Evolutionary conservation across 2,329 filamentous ascomycete species (phyloP), one percentile per base, ranked within the genome.

Genomic region (Xylariaceae sp.): DNA sequence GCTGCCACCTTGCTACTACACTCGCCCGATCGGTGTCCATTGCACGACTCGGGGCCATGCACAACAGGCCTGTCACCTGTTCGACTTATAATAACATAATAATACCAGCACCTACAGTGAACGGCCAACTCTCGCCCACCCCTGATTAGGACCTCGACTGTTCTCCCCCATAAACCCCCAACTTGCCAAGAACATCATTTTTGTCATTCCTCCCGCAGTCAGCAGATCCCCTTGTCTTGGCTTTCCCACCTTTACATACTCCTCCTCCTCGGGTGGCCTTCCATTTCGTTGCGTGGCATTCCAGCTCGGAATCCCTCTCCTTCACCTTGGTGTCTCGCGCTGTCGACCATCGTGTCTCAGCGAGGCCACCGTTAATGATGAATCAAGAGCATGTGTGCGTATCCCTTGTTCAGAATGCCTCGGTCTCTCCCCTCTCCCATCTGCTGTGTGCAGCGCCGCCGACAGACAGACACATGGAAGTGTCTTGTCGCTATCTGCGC

Each of bases 121-220:
- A n/a, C n/a, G n/a, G n/a, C n/a, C n/a, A n/a, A n/a, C n/a, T n/a
- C n/a, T n/a, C 22, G 22, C 22, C 6, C 22, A 26, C 22, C 22
- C 22, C 22, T 26, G 22, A 26, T 26, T 11, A 32, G 37, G 33
- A 43, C 28, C 43, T 55, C 35, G 39, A 36, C 45, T 52, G 46
- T 50, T 48, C 43, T 49, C 43, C 52, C 53, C 51, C 54, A 53
- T 54, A 48, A 50, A 49, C 55, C 55, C 55, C 55, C 50, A 58
- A 55, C 55, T 56, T 58, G 55, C 55, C 55, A 58, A 58, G 55
- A 58, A 57, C 55, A 57, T 44, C 53, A 51, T 55, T 58, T 55
- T 56, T 41, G 41, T 50, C 50, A 43, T 45, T 49, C 42, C 48
- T 45, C 47, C 35, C 40, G 26, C 31, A 24, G 18, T 38, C 43